Evolutionary conservation across 352 stramenopile genomes (phyloP).

Genomic region (Phytopythium vexans): DNA sequence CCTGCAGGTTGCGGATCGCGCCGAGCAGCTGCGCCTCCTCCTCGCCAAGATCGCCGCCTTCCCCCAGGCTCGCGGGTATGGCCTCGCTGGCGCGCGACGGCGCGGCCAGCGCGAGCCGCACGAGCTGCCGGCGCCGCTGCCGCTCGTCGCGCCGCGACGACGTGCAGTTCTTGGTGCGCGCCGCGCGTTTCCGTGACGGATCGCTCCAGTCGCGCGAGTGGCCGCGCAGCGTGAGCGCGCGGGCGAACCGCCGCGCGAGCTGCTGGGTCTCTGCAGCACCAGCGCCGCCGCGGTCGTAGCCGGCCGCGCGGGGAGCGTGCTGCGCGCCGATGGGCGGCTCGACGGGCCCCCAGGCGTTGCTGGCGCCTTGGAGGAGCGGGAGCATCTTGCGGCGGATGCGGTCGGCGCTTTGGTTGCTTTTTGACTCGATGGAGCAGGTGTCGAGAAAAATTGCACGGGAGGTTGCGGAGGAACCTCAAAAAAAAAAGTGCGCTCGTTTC

Average conservation of each 20-base stretch:
- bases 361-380: neutral
- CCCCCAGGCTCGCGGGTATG: neutral
- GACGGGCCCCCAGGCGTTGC: too few species aligned
- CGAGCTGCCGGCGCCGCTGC: neutral
- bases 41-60: slow-evolving; percentile 7
- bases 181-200: slow-evolving; percentile 2
- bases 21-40: slow-evolving; percentile 24
- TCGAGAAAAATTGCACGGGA: too few species aligned
- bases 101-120: neutral
- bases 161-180: slow-evolving; percentile 27
- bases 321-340: too few species aligned
- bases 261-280: slow-evolving; percentile 5
- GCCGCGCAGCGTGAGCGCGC: slow-evolving; percentile 27
- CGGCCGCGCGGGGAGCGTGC: too few species aligned
- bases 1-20: slow-evolving; percentile 33
- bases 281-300: neutral
- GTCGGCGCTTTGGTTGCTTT: too few species aligned
- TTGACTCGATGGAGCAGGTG: too few species aligned
- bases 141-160: slow-evolving; percentile 14
- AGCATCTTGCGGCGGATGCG: neutral
- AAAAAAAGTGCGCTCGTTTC: too few species aligned
- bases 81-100: neutral
- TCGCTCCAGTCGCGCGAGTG: slow-evolving; percentile 10
- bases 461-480: too few species aligned
- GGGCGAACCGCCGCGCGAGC: slow-evolving; percentile 37